Evolutionary conservation across 78 protist genomes (phyloP).

Genomic region (Capsaspora owczarzaki): DNA sequence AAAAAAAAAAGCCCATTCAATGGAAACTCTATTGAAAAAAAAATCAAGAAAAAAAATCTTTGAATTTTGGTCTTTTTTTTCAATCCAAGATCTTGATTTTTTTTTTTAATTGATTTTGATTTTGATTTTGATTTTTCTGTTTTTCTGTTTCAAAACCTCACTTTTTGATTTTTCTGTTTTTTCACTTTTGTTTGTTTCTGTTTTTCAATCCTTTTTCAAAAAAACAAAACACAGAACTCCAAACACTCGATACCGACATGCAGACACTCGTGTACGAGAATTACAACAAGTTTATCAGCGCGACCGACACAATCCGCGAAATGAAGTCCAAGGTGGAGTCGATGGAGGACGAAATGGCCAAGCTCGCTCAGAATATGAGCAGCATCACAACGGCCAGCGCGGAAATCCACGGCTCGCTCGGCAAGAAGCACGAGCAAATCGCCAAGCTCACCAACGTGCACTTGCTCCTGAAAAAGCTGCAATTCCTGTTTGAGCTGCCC

Average conservation of each 20-base stretch:
- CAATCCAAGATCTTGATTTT: background rate
- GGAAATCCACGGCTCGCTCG: constrained; percentile 50
- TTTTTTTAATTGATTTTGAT: too few relatives aligned
- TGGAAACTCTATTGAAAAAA: too few relatives aligned
- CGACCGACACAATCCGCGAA: constrained; percentile 83
- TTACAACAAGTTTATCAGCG: constrained; percentile 88
- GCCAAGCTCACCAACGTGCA: constrained; percentile 57
- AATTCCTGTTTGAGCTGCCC: constrained; percentile 82
- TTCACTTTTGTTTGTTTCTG: background rate
- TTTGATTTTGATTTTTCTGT: too few relatives aligned
- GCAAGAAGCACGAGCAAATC: constrained; percentile 33
- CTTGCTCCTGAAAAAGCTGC: constrained; percentile 41
- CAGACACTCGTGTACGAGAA: constrained; percentile 88
- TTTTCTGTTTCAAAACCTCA: too few relatives aligned
- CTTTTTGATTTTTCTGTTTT: too few relatives aligned
- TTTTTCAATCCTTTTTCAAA: too few relatives aligned
- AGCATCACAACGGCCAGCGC: constrained; percentile 32
- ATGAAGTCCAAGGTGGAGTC: constrained; percentile 77
- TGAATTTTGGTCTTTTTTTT: background rate
- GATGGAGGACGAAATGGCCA: constrained; percentile 72
- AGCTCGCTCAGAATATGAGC: constrained; percentile 50
- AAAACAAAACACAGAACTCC: constrained; percentile 53
- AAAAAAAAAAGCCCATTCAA: too few relatives aligned
- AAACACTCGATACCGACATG: constrained; percentile 74
- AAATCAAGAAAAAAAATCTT: too few relatives aligned